Evolutionary conservation across 495 filamentous ascomycete species (phyloP), one percentile per base, ranked within the genome.

Genomic region (Durotheca rogersii): DNA sequence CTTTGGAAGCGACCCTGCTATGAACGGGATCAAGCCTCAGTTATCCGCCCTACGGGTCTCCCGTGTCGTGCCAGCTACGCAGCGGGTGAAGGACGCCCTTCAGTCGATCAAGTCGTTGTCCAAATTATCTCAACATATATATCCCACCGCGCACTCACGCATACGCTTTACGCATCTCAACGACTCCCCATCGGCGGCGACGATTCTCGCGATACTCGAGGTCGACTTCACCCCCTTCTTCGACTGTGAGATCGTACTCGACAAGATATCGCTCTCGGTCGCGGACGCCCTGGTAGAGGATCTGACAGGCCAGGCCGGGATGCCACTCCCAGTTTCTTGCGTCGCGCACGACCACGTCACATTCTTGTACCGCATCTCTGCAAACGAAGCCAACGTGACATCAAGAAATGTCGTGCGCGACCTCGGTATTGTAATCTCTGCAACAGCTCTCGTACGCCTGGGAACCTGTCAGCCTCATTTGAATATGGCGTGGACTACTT

Each of bases 191-290:
- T 74, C 79, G 10, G 82, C 78, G 47, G 75, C 82, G n/a, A 77
- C 81, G 16, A 76, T 92, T 0, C 79, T 94, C 35, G 90, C 91
- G 15, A 86, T 87, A 39, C 75, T 96, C 12, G 90, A 95, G 66
- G 73, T 95, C 40, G 91, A 96, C 67, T 85, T 94, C 43, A 92
- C 89, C 0, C 84, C 89, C 15, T 90, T 89, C 52, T 80, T 89
- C 38, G 81, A 82, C 29, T 88, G 82, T 56, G 82, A 87, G 61
- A 81, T 90, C 36, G 64, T 69, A 5, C 79, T 97, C 21, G 73
- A 85, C 41, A 78, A 80, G 38, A 83, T 90, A 36, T 67, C 80
- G n/a, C 72, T 94, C 41, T 58, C 68, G 5, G 64, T 94, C 9
- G 76, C 75, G 34, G 83, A 84, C 16, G 90, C 88, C 37, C 76